Conservation (phyloP, 2,329 filamentous ascomycete species). For the Fusarium xylarioides region DNA sequence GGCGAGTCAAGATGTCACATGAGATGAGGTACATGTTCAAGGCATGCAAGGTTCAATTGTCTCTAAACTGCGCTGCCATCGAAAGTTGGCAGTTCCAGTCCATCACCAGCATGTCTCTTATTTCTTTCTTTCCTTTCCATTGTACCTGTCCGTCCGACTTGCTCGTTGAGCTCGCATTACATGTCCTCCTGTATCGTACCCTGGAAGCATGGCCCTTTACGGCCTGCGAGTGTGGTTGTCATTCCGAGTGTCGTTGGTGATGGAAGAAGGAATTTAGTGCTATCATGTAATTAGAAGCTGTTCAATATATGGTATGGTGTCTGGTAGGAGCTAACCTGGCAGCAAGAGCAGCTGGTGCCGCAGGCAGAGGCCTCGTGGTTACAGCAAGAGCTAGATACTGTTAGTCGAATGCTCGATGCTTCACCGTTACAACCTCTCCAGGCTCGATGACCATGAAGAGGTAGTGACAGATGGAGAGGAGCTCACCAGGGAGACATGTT, state of each 20-base stretch:
- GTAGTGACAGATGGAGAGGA: neutral
- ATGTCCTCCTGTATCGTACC: slow-evolving; percentile 12
- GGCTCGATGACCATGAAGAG: neutral
- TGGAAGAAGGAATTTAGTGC: slow-evolving; percentile 40
- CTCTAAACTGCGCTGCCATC: slow-evolving; percentile 37
- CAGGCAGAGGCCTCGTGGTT: slow-evolving; percentile 37
- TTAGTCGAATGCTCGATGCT: neutral
- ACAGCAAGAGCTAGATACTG: slow-evolving; percentile 33
- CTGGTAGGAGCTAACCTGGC: slow-evolving; percentile 26
- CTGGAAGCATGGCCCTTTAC: slow-evolving; percentile 18
- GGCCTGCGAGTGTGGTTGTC: slow-evolving; percentile 3
- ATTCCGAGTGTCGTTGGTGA: slow-evolving; percentile 23
- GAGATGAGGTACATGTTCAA: slow-evolving; percentile 11
- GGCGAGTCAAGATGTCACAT: neutral
- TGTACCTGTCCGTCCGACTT: slow-evolving; percentile 8
- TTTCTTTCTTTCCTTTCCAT: slow-evolving; percentile 26
- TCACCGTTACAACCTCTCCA: neutral
- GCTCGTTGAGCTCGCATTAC: slow-evolving; percentile 7
- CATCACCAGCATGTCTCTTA: slow-evolving; percentile 31
- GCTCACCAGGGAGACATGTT: slow-evolving; percentile 45
- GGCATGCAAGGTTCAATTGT: slow-evolving; percentile 40
- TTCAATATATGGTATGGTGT: accelerated
- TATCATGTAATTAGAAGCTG: slow-evolving; percentile 21
- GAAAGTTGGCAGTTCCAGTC: slow-evolving; percentile 33
- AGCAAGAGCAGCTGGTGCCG: slow-evolving; percentile 39